These are phyloP conservation scores for Penicillium cataractarum DNA, from an alignment of 495 filamentous ascomycete genomes.

Conservation along the genomic window DNA sequence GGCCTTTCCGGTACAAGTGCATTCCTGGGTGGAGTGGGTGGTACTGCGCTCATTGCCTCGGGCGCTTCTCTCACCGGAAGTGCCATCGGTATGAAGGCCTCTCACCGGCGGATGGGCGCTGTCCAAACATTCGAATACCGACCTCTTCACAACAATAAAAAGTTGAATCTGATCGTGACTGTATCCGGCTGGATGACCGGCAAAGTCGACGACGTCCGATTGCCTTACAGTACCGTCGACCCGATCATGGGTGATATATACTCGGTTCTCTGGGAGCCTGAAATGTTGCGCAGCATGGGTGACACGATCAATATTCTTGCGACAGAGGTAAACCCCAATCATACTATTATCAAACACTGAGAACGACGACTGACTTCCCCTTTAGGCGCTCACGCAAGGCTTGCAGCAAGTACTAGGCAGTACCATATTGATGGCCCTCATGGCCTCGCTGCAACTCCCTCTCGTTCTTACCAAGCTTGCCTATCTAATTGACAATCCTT, in stretches of 20 bases:
- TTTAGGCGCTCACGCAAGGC: constrained; percentile 88
- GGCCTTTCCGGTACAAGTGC: constrained; percentile 86
- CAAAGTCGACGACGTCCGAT: constrained; percentile 91
- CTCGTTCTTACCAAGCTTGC: constrained; percentile 92
- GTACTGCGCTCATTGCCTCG: constrained; percentile 92
- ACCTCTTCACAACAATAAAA: constrained; percentile 95
- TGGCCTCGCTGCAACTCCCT: constrained; percentile 92
- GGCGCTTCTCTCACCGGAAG: constrained; percentile 84
- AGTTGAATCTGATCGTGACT: constrained; percentile 94
- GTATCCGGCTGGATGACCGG: constrained; percentile 98
- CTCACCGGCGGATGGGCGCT: constrained; percentile 80
- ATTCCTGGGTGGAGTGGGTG: constrained; percentile 90
- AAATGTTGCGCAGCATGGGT: constrained; percentile 97
- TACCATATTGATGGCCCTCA: constrained; percentile 84
- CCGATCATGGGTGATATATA: constrained; percentile 98
- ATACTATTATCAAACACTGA: background rate
- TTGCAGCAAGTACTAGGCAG: constrained; percentile 93
- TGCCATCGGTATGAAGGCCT: constrained; percentile 82
- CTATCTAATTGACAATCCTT: constrained; percentile 98
- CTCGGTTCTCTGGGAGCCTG: constrained; percentile 96
- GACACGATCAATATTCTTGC: constrained; percentile 97
- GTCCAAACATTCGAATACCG: constrained; percentile 97
- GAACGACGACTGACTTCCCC: constrained; percentile 13
- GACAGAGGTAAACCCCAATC: constrained; percentile 75
- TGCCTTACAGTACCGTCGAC: constrained; percentile 95